phyloP scores from a whole-genome alignment of 2,329 filamentous ascomycete species.

The Monosporascus cannonballus region DNA sequence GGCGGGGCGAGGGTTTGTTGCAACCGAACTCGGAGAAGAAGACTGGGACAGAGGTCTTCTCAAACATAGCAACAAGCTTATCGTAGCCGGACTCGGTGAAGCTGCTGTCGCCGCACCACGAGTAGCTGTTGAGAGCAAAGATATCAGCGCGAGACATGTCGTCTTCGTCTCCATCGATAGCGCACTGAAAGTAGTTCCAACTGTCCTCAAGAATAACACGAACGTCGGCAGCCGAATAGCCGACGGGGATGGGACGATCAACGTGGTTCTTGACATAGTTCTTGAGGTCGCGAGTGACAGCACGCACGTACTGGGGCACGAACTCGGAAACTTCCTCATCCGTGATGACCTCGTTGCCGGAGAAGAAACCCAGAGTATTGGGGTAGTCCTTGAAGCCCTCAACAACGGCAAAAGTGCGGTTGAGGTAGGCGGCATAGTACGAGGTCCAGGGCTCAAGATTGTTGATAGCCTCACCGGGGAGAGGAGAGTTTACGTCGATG shows the following conservation, averaged over 20 bases:
- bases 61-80: constrained; percentile 58
- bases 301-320: constrained; percentile 66
- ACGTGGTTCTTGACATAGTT: constrained; percentile 70
- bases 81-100: constrained; percentile 59
- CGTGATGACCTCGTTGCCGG: constrained; percentile 74
- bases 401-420: constrained; percentile 60
- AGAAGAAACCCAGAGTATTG: constrained; percentile 68
- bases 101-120: constrained; percentile 62
- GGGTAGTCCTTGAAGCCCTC: constrained; percentile 63
- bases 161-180: constrained; percentile 43
- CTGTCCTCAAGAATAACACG: constrained; percentile 66
- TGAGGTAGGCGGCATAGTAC: constrained; percentile 56
- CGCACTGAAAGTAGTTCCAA: constrained; percentile 71
- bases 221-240: constrained; percentile 77
- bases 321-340: constrained; percentile 50
- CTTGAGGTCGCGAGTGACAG: constrained; percentile 74
- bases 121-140: constrained; percentile 74
- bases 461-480: constrained; percentile 51
- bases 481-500: constrained; percentile 62
- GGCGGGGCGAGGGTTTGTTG: constrained; percentile 63
- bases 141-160: constrained; percentile 64
- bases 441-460: constrained; percentile 50
- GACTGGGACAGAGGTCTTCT: constrained; percentile 60
- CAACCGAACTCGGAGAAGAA: constrained; percentile 83
- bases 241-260: constrained; percentile 65